Base-by-base conservation (phyloP, 306 rosid genomes). In the Vachellia pachyceras region DNA sequence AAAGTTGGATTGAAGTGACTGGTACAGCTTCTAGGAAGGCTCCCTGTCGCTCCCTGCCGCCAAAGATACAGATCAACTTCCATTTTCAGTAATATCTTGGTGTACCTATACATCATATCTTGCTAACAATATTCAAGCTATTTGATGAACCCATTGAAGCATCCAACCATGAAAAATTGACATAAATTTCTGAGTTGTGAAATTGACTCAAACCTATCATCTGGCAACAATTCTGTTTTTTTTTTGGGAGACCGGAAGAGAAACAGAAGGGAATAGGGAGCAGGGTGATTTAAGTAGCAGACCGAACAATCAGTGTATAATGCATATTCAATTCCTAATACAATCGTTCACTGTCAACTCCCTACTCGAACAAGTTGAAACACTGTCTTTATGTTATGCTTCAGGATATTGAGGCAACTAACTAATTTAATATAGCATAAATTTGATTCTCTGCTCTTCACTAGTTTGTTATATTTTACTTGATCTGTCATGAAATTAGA, bases 21-120 rank as follows among this genome's bases (percentile, higher is more conserved):
- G 49, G 74, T 77, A 75, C 93, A 90, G 36, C 87, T 84, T 41
- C 42, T 69, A 14, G 93, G 91, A 42, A 90, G 87, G 83, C 75
- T 84, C 75, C 79, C 87, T 72, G 78, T 71, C 37, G 88, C 81
- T 55, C 70, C 88, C 93, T 90, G 45, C 52, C 66, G 75, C 36
- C 52, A 55, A 55, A 75, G 7, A 78, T n/a, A 14, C 29, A 55
- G 36, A 44, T 41, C 69, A 75, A 37, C 12, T 7, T 73, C 58
- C n/a, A 70, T 9, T 76, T 78, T 12, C 63, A 79, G 69, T 55
- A 13, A n/a, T 63, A 14, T 29, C 39, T 41, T 47, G 33, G 18
- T 17, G 14, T 25, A 15, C 41, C 41, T 45, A 23, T 46, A 29
- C 33, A 29, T 29, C 33, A 14, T 17, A 15, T 13, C 42, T 68